These are phyloP conservation scores for Colletotrichum destructivum DNA, from an alignment of 2,329 filamentous ascomycete species.

Conservation along the genomic window DNA sequence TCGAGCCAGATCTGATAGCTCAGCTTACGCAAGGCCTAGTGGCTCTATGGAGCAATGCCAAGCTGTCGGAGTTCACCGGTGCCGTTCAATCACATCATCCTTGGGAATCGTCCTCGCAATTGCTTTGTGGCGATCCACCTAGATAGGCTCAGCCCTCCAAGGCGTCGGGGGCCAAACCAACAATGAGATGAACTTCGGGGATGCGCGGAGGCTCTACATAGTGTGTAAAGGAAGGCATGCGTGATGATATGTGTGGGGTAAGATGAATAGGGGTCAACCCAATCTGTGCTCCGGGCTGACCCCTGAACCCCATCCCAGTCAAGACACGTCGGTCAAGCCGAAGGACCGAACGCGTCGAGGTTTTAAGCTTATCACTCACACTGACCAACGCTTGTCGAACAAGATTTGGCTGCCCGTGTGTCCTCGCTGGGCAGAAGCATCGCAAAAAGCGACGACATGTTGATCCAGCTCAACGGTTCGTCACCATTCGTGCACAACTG, in stretches of 20 bases:
- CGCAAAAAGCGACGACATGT: no score
- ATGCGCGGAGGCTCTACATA: conserved; percentile 15
- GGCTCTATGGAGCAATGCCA: no score
- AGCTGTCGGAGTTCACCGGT: no score
- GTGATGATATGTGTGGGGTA: conserved; percentile 10
- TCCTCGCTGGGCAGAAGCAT: not conserved
- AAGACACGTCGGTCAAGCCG: conserved; percentile 4
- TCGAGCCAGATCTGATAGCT: no score
- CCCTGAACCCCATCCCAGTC: not conserved
- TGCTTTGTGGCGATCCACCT: not conserved
- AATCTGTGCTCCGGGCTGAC: not conserved
- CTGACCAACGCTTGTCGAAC: not conserved
- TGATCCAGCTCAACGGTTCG: no score
- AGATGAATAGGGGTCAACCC: conserved; percentile 2
- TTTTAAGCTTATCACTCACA: not conserved
- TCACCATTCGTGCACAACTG: not conserved
- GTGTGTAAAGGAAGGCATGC: not conserved
- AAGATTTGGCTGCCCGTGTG: no score
- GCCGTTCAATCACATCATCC: not conserved
- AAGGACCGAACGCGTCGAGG: not conserved
- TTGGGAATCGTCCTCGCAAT: not conserved
- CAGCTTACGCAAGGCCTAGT: no score
- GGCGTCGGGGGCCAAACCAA: not conserved
- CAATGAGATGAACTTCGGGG: not conserved
- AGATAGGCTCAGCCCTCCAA: not conserved